Evolutionary conservation across 2,329 filamentous ascomycete species (phyloP).

Genomic region (Parastagonospora nodorum): DNA sequence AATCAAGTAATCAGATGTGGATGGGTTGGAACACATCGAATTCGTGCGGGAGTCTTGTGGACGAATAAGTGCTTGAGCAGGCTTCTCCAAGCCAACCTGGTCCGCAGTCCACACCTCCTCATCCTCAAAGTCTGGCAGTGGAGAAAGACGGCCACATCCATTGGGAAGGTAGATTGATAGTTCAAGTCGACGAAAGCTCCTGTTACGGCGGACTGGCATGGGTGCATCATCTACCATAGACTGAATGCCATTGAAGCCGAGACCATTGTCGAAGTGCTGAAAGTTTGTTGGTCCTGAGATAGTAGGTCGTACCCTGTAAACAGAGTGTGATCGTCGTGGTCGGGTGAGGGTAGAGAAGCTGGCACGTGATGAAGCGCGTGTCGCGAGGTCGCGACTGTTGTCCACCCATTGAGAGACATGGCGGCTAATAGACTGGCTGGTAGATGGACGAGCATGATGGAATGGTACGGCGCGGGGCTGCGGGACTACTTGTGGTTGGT

Average conservation of each 20-base stretch:
- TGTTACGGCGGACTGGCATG: constrained; percentile 36
- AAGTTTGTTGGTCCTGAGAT: constrained; percentile 47
- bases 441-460: constrained; percentile 34
- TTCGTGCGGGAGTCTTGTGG: constrained; percentile 34
- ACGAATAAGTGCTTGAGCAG: constrained; percentile 41
- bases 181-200: constrained; percentile 46
- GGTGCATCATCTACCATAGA: constrained; percentile 40
- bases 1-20: constrained; percentile 31
- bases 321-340: constrained; percentile 37
- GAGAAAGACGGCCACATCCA: constrained; percentile 40
- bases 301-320: constrained; percentile 28
- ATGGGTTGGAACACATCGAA: constrained; percentile 33
- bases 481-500: constrained; percentile 36
- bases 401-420: constrained; percentile 46
- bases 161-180: constrained; percentile 47
- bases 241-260: constrained; percentile 35
- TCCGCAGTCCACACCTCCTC: constrained; percentile 33
- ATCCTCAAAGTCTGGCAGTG: constrained; percentile 45
- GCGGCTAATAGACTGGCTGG: constrained; percentile 41
- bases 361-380: constrained; percentile 41
- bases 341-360: constrained; percentile 38
- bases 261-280: constrained; percentile 31
- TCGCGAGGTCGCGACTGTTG: constrained; percentile 40
- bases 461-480: constrained; percentile 37
- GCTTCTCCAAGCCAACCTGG: constrained; percentile 34